Base-by-base conservation (phyloP, 2,329 filamentous ascomycete species). In the Venturia aucupariae region DNA sequence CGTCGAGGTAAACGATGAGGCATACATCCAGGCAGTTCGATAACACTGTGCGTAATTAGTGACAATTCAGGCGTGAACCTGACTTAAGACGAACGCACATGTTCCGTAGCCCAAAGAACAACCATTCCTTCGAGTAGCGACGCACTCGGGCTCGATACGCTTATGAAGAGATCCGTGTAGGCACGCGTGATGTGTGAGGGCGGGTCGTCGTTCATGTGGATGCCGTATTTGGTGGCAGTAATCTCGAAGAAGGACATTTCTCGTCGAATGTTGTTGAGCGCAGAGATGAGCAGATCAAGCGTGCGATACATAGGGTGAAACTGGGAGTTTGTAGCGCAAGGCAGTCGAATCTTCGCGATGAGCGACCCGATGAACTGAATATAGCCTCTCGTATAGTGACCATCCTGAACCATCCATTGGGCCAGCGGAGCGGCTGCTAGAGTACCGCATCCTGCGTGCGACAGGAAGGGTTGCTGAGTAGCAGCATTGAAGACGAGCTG, bases 81-180 rank as follows among this genome's bases (percentile, higher is more conserved):
- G 46, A 39, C 13, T 39, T 15, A n/a, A n/a, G n/a, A 3, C 2
- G 22, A 27, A 71, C 76, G 57, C 74, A 79, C 78, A 67, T 81
- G 84, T 75, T 93, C 89, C 1, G 87, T 90, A n/a, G 85, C 86
- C 86, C 88, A 92, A 30, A 92, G 82, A n/a, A 90, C 81, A 2
- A 90, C 82, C 67, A 90, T 79, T 6, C 86, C 87, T 71, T 91
- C 87, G 2, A 92, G 75, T 70, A 90, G 71, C 1, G 75, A 80
- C 2, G 78, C 77, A 8, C 77, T 78, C 0, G 80, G 75, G 61
- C 79, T 79, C 15, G 82, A 78, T 4, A 80, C 80, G n/a, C 79
- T 81, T 64, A 85, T 82, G 4, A 90, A 82, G 24, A 85, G 74
- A 70, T 85, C 82, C n/a, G 84, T 75, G 68, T 84, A 80, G 7